Percentiles rank a stretch among this genome's conserved stretches.
Evolutionary conservation across 176 grass and related monocot genomes (phyloP).

Genomic region (Oryza glumipatula): DNA sequence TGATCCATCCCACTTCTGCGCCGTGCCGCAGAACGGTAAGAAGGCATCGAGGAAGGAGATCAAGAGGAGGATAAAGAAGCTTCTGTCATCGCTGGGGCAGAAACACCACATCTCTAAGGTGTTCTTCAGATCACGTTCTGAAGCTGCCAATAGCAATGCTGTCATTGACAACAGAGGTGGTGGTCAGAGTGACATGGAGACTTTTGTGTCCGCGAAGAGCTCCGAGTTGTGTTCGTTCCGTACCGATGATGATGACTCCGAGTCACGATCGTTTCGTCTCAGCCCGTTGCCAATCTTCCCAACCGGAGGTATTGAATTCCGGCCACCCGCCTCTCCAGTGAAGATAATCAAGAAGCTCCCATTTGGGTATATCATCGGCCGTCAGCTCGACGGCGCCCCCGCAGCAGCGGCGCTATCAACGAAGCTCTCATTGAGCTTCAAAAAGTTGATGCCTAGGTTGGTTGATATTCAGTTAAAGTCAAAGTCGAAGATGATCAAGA

Average conservation of each 20-base stretch:
- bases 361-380: constrained; percentile 40
- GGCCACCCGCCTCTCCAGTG: neutral
- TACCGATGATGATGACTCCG: neutral
- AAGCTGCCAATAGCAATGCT: neutral
- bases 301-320: neutral
- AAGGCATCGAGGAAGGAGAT: neutral
- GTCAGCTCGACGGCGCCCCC: neutral
- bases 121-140: neutral
- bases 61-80: neutral
- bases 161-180: neutral
- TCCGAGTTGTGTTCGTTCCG: constrained; percentile 7
- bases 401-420: neutral
- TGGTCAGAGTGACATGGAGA: constrained; percentile 9
- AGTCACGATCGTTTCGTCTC: neutral
- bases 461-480: neutral
- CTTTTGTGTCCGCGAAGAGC: constrained; percentile 20
- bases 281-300: constrained; percentile 25
- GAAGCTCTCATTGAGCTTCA: neutral
- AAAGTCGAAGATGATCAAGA: neutral
- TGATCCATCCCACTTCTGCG: neutral
- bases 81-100: neutral
- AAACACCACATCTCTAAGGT: neutral
- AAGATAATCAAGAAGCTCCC: constrained; percentile 36
- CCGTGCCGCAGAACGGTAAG: neutral
- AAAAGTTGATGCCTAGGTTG: neutral